phyloP scores from a whole-genome alignment of 176 grass and related monocot species.

The Rhynchospora breviuscula region DNA sequence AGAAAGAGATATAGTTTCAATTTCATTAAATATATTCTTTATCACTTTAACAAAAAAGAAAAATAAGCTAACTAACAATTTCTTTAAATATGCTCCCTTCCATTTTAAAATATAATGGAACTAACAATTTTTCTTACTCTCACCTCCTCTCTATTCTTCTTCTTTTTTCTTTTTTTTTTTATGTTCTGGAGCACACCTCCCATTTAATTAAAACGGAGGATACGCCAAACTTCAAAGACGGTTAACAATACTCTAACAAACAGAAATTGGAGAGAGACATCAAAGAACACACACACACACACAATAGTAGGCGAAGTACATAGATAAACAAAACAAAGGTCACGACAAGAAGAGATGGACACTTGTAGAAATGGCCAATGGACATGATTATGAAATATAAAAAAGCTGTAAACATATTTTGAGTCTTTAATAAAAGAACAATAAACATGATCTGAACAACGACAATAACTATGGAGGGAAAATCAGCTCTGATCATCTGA shows the following conservation, averaged over 20 bases:
- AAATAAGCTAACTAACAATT: too few species aligned
- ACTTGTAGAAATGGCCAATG: constrained; percentile 17
- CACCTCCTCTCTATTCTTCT: too few species aligned
- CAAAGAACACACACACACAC: neutral
- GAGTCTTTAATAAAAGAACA: constrained; percentile 30
- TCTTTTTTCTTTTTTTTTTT: too few species aligned
- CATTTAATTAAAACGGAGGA: too few species aligned
- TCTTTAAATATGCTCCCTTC: too few species aligned
- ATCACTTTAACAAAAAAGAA: too few species aligned
- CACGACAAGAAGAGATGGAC: constrained; percentile 10
- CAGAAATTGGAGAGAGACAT: neutral
- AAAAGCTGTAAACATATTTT: constrained; percentile 30
- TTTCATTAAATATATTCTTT: too few species aligned
- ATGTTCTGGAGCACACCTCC: too few species aligned
- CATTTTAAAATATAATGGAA: too few species aligned
- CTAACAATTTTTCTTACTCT: too few species aligned
- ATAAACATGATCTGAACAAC: neutral
- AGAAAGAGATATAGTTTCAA: too few species aligned
- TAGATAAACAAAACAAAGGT: constrained; percentile 15
- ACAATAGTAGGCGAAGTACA: constrained; percentile 19
- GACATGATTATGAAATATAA: constrained; percentile 24
- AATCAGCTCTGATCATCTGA: constrained; percentile 43
- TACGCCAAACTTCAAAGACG: neutral
- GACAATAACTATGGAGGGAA: constrained; percentile 10
- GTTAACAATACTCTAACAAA: neutral